Evolutionary conservation across 164 flowering plant genomes (phyloP).

Genomic region (Amborella trichopoda): DNA sequence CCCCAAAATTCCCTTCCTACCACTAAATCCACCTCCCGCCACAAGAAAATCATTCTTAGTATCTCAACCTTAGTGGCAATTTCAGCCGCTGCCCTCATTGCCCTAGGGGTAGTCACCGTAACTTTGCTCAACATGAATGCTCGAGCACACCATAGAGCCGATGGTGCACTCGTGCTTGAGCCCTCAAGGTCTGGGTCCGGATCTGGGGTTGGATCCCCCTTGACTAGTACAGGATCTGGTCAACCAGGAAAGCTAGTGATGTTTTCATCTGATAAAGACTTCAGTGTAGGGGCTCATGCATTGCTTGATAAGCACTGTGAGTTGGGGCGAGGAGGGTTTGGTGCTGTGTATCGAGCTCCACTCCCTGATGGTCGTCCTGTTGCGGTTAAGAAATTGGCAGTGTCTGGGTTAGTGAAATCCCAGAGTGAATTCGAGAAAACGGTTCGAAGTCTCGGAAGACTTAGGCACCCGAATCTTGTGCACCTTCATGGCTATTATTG

Average conservation of each 20-base stretch:
- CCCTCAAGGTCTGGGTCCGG: slow-evolving; percentile 67
- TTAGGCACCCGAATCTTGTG: slow-evolving; percentile 65
- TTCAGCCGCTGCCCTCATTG: slow-evolving; percentile 83
- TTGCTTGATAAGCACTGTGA: slow-evolving; percentile 86
- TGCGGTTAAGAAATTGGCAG: slow-evolving; percentile 85
- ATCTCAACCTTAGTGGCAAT: slow-evolving; percentile 92
- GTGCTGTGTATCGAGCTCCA: slow-evolving; percentile 66
- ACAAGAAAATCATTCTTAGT: slow-evolving; percentile 77
- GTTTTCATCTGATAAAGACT: slow-evolving; percentile 84
- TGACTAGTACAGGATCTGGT: slow-evolving; percentile 14
- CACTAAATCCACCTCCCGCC: slow-evolving; percentile 23
- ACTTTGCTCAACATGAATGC: slow-evolving; percentile 75
- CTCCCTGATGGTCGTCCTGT: slow-evolving; percentile 66
- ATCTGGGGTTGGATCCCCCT: slow-evolving; percentile 63
- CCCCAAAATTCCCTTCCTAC: slow-evolving; percentile 20
- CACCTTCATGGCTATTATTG: slow-evolving; percentile 86
- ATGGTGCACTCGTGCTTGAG: slow-evolving; percentile 37
- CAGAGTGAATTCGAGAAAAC: slow-evolving; percentile 87
- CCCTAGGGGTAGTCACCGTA: slow-evolving; percentile 73
- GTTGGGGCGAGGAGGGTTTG: slow-evolving; percentile 94
- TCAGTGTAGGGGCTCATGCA: slow-evolving; percentile 65
- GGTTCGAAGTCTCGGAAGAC: slow-evolving; percentile 64
- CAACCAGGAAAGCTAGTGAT: slow-evolving; percentile 55
- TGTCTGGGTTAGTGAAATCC: slow-evolving; percentile 72
- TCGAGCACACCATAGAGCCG: slow-evolving; percentile 33